Evolutionary conservation across 129 eudicot species (phyloP).

Genomic region (Rutidosis leptorrhynchoides): DNA sequence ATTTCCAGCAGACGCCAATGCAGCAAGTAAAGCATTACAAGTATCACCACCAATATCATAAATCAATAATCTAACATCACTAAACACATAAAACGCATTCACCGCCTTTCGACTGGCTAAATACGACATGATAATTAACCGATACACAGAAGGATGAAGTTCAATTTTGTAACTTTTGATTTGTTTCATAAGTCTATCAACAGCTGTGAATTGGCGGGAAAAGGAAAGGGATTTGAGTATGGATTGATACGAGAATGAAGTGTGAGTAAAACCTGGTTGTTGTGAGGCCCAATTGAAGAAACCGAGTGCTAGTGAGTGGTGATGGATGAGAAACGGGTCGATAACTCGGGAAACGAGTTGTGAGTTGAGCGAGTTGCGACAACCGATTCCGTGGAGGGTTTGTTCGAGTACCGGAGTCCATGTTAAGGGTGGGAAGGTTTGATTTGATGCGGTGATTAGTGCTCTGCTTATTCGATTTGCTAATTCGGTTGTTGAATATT

Average conservation of each 20-base stretch:
- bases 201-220: constrained; percentile 58
- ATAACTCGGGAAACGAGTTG: constrained; percentile 71
- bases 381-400: constrained; percentile 59
- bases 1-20: constrained; percentile 46
- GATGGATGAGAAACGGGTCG: constrained; percentile 70
- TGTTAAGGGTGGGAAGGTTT: constrained; percentile 32
- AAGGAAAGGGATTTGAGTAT: constrained; percentile 62
- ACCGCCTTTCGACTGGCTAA: constrained; percentile 38
- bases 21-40: constrained; percentile 60
- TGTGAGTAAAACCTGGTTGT: constrained; percentile 72
- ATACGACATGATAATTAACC: constrained; percentile 37
- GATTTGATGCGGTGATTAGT: constrained; percentile 48
- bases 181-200: constrained; percentile 54
- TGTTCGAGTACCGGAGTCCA: constrained; percentile 75
- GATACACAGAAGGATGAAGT: constrained; percentile 47
- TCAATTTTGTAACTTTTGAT: constrained; percentile 27
- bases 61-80: constrained; percentile 23
- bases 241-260: constrained; percentile 59
- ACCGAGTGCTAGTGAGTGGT: constrained; percentile 79
- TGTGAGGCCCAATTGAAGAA: constrained; percentile 97
- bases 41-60: constrained; percentile 42
- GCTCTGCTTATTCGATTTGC: constrained; percentile 60
- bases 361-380: constrained; percentile 65
- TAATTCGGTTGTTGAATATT: constrained; percentile 33
- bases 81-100: constrained; percentile 50